A percentile compares a stretch with the other conserved stretches of the same genome.
Evolutionary conservation across 2,329 filamentous ascomycete genomes (phyloP).

Genomic region (Aureobasidium mangrovei): DNA sequence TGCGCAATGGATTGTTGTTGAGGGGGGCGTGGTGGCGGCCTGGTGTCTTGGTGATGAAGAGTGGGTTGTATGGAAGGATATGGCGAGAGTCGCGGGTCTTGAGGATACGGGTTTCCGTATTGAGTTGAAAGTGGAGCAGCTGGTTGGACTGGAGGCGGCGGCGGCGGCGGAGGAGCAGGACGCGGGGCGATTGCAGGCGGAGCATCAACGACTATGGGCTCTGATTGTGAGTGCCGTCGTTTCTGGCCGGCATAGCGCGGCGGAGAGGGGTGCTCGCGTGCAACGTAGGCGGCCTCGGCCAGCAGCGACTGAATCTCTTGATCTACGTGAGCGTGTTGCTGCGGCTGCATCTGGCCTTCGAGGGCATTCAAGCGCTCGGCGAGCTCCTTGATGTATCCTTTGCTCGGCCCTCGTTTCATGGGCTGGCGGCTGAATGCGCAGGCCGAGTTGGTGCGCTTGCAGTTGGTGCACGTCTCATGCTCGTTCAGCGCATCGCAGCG

Average conservation of each 20-base stretch:
- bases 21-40: neutral
- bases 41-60: neutral
- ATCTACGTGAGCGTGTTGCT: constrained; percentile 21
- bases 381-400: constrained; percentile 90
- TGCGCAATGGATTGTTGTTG: constrained; percentile 16
- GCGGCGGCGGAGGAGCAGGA: neutral
- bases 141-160: neutral
- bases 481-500: constrained; percentile 78
- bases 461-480: constrained; percentile 69
- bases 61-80: neutral
- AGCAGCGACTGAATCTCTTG: constrained; percentile 26
- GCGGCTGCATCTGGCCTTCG: constrained; percentile 58
- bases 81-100: neutral
- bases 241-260: constrained; percentile 11
- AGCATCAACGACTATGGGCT: neutral
- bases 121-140: neutral
- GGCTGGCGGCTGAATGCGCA: constrained; percentile 83
- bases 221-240: constrained; percentile 9
- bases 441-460: constrained; percentile 62
- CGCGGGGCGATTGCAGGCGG: neutral
- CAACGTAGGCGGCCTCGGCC: constrained; percentile 18
- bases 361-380: constrained; percentile 76
- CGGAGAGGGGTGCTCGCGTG: constrained; percentile 11
- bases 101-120: neutral
- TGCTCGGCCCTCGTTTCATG: constrained; percentile 58